Base-by-base conservation (phyloP, 2,329 filamentous ascomycete genomes). In the Rachicladosporium sp. region DNA sequence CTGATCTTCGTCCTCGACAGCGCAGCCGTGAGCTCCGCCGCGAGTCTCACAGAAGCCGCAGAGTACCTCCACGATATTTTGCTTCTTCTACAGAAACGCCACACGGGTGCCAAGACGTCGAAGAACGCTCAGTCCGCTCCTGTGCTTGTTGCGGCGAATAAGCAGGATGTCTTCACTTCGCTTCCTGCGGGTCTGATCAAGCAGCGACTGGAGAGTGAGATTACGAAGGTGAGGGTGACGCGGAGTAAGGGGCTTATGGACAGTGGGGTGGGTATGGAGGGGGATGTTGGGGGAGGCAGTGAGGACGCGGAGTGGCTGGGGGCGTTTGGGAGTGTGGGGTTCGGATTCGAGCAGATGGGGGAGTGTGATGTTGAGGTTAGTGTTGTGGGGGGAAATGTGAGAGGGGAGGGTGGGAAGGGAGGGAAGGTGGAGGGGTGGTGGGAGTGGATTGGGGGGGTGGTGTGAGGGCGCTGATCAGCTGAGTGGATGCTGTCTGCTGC, bases 101-200 rank as follows among this genome's bases (percentile, higher is more conserved):
- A 77, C 36, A 72, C 74, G 23, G 62, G 63, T 44, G 60, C 64
- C 31, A 77, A 71, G 46, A 70, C 70, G 1, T 67, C 70, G 34
- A 79, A 76, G 50, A 68, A 67, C 1, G 71, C 74, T 0, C 63
- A 68, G 13, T 69, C 74, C 13, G 70, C 91, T 6, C 78, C 83
- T 0, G 71, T 98, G 6, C 70, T 98, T 29, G 68, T 98, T 29
- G 88, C 87, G 2, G 88, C 87, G 39, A 98, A 96, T 64, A 98
- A 98, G 70, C 74, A 87, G 57, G 91, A 98, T 59, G 70, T 98
- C 1, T 98, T 98, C 59, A 95, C 91, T 0, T 86, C 89, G 6
- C 66, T 95, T 37, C 91, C 91, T 0, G 75, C 83, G 0, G 71
- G 74, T 4, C 68, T 93, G 27, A 83, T 95, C 43, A 80, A 76